Base-by-base conservation (phyloP, 148 eudicot genomes). In the Polygonum maritimum region DNA sequence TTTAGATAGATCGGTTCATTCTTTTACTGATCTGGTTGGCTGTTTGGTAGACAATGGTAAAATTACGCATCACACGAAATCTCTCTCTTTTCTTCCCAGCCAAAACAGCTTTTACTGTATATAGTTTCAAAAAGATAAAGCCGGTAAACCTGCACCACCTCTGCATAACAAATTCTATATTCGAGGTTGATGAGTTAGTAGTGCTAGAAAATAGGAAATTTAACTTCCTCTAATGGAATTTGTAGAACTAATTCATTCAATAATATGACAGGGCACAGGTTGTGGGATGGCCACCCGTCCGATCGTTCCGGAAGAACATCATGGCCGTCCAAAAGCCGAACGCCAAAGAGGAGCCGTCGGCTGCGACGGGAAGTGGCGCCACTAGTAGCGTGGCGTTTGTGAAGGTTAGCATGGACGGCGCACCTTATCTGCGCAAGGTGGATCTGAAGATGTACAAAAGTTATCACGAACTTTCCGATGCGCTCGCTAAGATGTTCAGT, bases 241-340 rank as follows among this genome's bases (percentile, higher is more conserved):
- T 55, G 19, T 26, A 26, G 31, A 55, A n/a, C n/a, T 16, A 12
- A 48, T 9, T 48, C 52, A 48, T 26, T 26, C 31, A 26, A 26
- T 26, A 26, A 13, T 49, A n/a, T 18, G 18, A 58, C 79, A 88
- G 92, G 82, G 85, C 92, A 70, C 92, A 86, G 80, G 89, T 86
- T 5, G 88, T 88, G 69, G 92, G 92, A 36, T 88, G 92, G 92
- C 92, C 92, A 79, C 92, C 89, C 1, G 89, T 88, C n/a, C 67
- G 92, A 79, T 83, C 88, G 5, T 86, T 81, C 80, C 21, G 89
- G 35, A 88, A 88, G 85, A 88, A 86, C 85, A 74, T 74, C 47
- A 80, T 86, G 71, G 31, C 85, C 60, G 80, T 65, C 78, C 84
- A 83, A 22, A 58, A 58, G 67, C 35, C 67, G 22, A 58, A 58